Percentiles rank a stretch among this genome's conserved stretches.
Conservation (phyloP, 2,329 filamentous ascomycete species). For the Mycosphaerelloides madeirae region DNA sequence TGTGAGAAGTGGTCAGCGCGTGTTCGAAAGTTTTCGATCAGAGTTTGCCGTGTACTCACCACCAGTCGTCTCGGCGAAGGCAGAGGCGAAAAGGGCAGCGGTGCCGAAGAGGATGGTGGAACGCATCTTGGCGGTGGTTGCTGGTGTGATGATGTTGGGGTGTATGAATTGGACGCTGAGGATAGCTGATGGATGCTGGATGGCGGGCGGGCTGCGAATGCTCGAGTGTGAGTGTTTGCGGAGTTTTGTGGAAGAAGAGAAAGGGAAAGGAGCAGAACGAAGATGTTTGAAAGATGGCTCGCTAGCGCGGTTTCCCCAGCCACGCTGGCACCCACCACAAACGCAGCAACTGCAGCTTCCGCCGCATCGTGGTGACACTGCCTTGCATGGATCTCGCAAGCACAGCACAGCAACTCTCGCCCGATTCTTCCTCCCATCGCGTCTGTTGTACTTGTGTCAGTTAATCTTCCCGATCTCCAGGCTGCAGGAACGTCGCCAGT, state of each 20-base stretch:
- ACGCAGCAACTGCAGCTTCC: not conserved
- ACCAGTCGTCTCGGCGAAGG: slow-evolving; percentile 25
- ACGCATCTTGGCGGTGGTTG: slow-evolving; percentile 23
- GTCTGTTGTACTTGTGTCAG: too few relatives aligned
- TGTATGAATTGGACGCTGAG: slow-evolving; percentile 2
- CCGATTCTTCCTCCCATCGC: too few relatives aligned
- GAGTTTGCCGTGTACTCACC: not conserved
- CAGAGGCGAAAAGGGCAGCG: slow-evolving; percentile 22
- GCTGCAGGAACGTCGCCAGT: too few relatives aligned
- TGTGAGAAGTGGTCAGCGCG: slow-evolving; percentile 5
- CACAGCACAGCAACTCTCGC: too few relatives aligned
- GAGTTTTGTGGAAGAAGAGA: not conserved
- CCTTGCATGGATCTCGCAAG: too few relatives aligned
- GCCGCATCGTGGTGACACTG: too few relatives aligned
- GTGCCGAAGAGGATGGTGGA: slow-evolving; percentile 22
- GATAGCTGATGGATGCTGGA: slow-evolving; percentile 2
- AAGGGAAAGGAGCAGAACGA: not conserved
- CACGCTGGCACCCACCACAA: not conserved
- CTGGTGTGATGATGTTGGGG: slow-evolving; percentile 5
- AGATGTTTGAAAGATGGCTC: not conserved
- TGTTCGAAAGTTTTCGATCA: not conserved
- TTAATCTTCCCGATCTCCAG: too few relatives aligned
- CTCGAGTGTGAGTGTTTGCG: not conserved
- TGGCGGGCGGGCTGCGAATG: slow-evolving; percentile 8
- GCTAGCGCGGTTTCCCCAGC: not conserved